phyloP scores from a whole-genome alignment of 805 yeast species.

The Pichia pseudocactophila region DNA sequence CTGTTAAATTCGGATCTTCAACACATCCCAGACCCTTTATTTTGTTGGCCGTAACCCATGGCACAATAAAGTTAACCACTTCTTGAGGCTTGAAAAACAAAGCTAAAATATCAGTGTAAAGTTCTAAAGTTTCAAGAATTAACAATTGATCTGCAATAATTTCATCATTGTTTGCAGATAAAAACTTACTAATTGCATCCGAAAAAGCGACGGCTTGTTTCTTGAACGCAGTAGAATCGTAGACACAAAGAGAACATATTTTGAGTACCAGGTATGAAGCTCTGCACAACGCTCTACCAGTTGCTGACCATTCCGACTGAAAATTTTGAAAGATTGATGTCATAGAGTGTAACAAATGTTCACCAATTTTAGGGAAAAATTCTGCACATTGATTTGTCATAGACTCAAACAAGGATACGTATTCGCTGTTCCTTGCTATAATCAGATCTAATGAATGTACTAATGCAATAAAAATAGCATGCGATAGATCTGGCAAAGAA shows the following conservation, averaged over 20 bases:
- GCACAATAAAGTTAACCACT: slow-evolving; percentile 33
- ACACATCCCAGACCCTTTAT: slow-evolving; percentile 45
- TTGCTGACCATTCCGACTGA: slow-evolving; percentile 48
- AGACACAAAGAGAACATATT: slow-evolving; percentile 24
- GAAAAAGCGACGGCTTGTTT: slow-evolving; percentile 24
- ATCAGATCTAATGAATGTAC: slow-evolving; percentile 55
- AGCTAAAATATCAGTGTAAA: slow-evolving; percentile 39
- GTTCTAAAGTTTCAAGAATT: slow-evolving; percentile 50
- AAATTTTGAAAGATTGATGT: slow-evolving; percentile 40
- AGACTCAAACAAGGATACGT: slow-evolving; percentile 45
- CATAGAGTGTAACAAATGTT: slow-evolving; percentile 38
- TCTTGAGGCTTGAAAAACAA: slow-evolving; percentile 31
- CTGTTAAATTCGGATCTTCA: slow-evolving; percentile 21
- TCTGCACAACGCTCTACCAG: slow-evolving; percentile 58
- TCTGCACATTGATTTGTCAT: slow-evolving; percentile 31
- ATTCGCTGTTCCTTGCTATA: slow-evolving; percentile 58
- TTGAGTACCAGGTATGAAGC: slow-evolving; percentile 44
- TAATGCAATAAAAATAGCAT: slow-evolving; percentile 42
- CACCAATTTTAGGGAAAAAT: slow-evolving; percentile 42
- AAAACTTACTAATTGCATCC: slow-evolving; percentile 33
- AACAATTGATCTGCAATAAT: slow-evolving; percentile 55
- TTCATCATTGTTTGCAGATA: slow-evolving; percentile 36
- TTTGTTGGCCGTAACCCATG: slow-evolving; percentile 46
- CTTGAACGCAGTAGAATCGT: slow-evolving; percentile 10
- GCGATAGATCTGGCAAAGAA: slow-evolving; percentile 21